Base-by-base conservation (phyloP, 495 filamentous ascomycete genomes). In the Lophiostoma macrostomum region DNA sequence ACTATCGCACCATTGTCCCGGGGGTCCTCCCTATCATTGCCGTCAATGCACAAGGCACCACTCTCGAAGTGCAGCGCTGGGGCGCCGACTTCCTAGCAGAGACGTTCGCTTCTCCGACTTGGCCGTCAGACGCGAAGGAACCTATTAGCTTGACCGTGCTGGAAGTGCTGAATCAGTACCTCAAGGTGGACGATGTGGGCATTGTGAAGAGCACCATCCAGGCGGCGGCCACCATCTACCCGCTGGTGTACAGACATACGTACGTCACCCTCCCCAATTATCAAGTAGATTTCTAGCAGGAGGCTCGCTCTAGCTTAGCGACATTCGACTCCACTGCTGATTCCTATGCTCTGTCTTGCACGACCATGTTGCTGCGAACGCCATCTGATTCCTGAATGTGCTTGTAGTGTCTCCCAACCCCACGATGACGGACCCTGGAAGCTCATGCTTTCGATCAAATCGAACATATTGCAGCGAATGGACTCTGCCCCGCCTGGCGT, bases 61-160 rank as follows among this genome's bases (percentile, higher is more conserved):
- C 43, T 32, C 68, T 95, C 16, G 88, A 95, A 69, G 71, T 96
- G 60, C 85, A 88, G 69, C 76, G 91, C 84, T 99, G 94, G 94
- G 94, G 90, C 19, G 82, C 90, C 19, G 90, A 96, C 22, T 99
- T 99, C 67, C 75, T 99, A 30, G 91, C 94, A 31, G 93, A 99
- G 74, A 88, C 90, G 3, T 96, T 99, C 70, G 83, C 94, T 16
- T 90, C 85, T 36, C 93, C 93, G 12, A 80, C 82, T 28, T 74
- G 97, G 59, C 67, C 80, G 47, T 70, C 73, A 28, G 73, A 79
- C 42, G 83, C 86, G 68, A 97, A 96, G 75, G 85, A 84, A 70
- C 79, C 81, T 53, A 65, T 95, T 54, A 80, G 82, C 41, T 70
- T 88, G 50, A 71, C 73, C 23, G 86, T 90, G 48, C 66, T 99